These are phyloP conservation scores for Luffa aegyptiaca DNA, from an alignment of 306 rosid species.

Conservation along the genomic window DNA sequence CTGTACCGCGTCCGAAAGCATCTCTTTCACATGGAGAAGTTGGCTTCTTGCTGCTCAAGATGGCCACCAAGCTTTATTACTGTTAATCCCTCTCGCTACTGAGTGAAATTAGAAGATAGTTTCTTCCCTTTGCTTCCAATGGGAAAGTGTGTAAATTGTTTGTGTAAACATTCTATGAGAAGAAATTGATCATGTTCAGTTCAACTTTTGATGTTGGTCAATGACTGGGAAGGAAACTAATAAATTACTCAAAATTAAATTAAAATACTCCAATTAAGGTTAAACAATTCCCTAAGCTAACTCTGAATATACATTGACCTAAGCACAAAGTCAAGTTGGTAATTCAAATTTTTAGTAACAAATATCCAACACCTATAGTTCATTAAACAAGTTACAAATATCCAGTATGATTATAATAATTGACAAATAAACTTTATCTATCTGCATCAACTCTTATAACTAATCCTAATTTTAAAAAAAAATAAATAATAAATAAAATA, in stretches of 20 bases:
- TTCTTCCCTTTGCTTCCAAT: background rate
- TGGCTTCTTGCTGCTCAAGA: slow-evolving; percentile 4
- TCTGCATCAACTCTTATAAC: background rate
- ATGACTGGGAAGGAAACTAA: background rate
- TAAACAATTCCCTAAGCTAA: background rate
- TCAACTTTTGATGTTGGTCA: background rate
- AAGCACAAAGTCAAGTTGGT: background rate
- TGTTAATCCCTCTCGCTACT: background rate
- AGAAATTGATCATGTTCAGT: background rate
- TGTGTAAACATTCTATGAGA: background rate
- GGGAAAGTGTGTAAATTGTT: background rate
- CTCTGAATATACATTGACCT: background rate
- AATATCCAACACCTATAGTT: too few relatives aligned
- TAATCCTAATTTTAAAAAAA: background rate
- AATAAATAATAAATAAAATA: too few relatives aligned
- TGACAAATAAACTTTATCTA: background rate
- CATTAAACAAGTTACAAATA: too few relatives aligned
- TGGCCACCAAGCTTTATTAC: background rate
- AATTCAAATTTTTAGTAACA: background rate
- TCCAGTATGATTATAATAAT: background rate
- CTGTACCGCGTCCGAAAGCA: slow-evolving; percentile 44
- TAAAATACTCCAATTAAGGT: background rate
- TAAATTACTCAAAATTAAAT: background rate
- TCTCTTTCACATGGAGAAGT: slow-evolving; percentile 47
- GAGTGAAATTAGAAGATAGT: background rate